Conservation (phyloP, 2,329 filamentous ascomycete species). For the Colletotrichum eleusines region DNA sequence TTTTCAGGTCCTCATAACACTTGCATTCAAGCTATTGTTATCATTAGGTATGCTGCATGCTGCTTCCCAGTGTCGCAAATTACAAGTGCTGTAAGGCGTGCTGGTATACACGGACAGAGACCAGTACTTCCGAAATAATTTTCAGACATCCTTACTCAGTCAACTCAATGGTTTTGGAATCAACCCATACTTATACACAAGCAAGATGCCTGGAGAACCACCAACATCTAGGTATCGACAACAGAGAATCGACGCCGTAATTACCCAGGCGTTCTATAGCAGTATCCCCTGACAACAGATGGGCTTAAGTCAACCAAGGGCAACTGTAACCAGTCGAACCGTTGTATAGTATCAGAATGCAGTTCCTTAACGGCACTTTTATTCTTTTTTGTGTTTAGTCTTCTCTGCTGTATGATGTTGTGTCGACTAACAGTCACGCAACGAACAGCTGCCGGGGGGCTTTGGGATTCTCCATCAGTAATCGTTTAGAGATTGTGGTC, state of each 20-base stretch:
- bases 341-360: not conserved
- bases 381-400: not conserved
- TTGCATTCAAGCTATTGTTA: accelerated
- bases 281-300: not conserved
- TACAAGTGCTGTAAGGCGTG: too few relatives aligned
- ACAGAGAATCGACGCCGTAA: not conserved
- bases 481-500: too few relatives aligned
- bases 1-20: not conserved
- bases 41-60: not conserved
- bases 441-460: not conserved
- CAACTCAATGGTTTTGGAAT: too few relatives aligned
- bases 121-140: not conserved
- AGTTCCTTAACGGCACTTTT: accelerated
- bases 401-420: not conserved
- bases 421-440: not conserved
- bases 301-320: not conserved
- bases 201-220: accelerated
- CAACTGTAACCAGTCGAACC: too few relatives aligned
- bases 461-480: not conserved
- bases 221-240: not conserved
- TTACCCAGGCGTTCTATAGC: not conserved
- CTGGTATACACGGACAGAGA: too few relatives aligned
- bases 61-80: too few relatives aligned
- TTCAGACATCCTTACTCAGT: too few relatives aligned
- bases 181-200: too few relatives aligned